Conservation (phyloP, 2,329 filamentous ascomycete species). For the Talaromyces albobiverticillius region DNA sequence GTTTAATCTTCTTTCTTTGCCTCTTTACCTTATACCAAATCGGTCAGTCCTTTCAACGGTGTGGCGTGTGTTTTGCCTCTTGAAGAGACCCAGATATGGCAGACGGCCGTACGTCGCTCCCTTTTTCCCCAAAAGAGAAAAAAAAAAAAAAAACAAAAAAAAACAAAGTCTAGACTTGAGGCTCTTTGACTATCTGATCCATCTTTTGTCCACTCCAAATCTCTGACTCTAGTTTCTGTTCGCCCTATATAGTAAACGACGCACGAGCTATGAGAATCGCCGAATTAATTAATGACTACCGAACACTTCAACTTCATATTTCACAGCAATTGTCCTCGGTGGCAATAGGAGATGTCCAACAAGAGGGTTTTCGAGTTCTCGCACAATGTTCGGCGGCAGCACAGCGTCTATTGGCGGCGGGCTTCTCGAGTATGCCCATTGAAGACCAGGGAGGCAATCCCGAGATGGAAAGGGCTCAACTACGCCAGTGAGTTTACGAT, state of each 20-base stretch:
- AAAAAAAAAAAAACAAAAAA: background rate
- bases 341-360: conserved; percentile 54
- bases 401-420: conserved; percentile 52
- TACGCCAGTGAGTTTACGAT: conserved; percentile 37
- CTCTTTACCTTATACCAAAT: background rate
- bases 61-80: conserved; percentile 3
- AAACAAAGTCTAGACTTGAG: background rate
- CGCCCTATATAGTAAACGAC: conserved; percentile 54
- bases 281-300: conserved; percentile 64
- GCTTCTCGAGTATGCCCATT: conserved; percentile 31
- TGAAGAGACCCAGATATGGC: conserved; percentile 41
- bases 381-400: conserved; percentile 56
- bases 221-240: conserved; percentile 3
- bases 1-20: background rate
- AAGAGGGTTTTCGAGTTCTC: conserved; percentile 58
- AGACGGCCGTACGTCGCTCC: conserved; percentile 52
- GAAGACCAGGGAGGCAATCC: conserved; percentile 40
- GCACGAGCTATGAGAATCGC: conserved; percentile 61
- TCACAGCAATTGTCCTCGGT: conserved; percentile 52
- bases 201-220: background rate
- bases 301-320: conserved; percentile 59
- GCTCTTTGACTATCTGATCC: background rate
- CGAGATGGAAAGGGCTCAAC: conserved; percentile 56
- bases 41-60: background rate
- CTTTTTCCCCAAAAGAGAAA: conserved; percentile 13